Base-by-base conservation (phyloP, 495 filamentous ascomycete species). In the Daldinia childiae region DNA sequence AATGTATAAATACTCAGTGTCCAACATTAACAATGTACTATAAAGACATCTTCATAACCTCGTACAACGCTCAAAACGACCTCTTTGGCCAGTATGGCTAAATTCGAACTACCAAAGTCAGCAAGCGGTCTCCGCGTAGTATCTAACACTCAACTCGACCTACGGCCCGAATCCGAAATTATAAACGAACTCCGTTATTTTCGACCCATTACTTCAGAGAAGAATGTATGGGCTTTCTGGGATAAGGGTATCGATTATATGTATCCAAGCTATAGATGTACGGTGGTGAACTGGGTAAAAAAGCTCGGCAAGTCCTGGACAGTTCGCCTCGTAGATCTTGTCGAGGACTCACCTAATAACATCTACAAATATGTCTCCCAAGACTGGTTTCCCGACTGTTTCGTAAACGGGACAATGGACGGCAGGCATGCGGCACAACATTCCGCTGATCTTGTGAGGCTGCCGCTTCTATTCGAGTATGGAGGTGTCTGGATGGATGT, bases 151-250 rank as follows among this genome's bases (percentile, higher is more conserved):
- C 17, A 43, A 15, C 57, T 76, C 1, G 72, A 76, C 64, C 57
- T 72, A 21, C 74, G 74, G 2, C 63, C 70, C 15, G 64, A 68
- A 62, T 62, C 57, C 3, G 58, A 74, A 19, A 77, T 77, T 11
- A 14, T 71, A 59, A 4, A 24, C 58, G 63, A 65, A 12, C 62
- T 77, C 4, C 58, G 39, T n/a, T 39, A 58, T 8, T 73, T 68
- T 36, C 73, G 64, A 2, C 74, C 77, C 27, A 58, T 80, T 15
- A 77, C 72, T 36, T 79, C 74, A 5, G 81, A 82, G 64, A 82
- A 81, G 64, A 84, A 84, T 43, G 70, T 84, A n/a, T 84, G 82
- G 82, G 74, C 78, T 14, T 82, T 77, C 73, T 84, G 82, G 82
- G 76, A 84, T 59, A 76, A 74, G n/a, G 81, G 81, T 7, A 61